These are phyloP conservation scores for Agarophyton chilense DNA, from an alignment of 23 red algal genomes.

Conservation along the genomic window DNA sequence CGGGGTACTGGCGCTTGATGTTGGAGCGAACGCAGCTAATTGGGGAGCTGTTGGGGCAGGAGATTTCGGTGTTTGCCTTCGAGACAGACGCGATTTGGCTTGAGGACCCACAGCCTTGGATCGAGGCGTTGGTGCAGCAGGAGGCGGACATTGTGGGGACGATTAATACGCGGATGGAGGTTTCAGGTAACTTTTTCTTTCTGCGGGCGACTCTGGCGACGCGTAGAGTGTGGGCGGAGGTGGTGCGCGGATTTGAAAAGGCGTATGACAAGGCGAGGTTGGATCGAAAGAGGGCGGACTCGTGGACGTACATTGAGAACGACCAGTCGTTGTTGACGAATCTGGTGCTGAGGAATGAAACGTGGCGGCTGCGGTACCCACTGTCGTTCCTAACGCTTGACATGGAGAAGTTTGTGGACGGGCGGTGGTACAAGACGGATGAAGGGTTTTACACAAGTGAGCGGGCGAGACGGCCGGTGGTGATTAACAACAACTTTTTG, in stretches of 20 bases:
- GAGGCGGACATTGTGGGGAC: constrained; percentile 66
- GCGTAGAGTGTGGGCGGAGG: constrained; percentile 62
- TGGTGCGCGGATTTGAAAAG: constrained; percentile 51
- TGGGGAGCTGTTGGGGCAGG: constrained; percentile 39
- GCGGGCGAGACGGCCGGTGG: constrained; percentile 53
- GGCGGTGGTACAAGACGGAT: constrained; percentile 71
- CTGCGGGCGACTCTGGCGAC: constrained; percentile 64
- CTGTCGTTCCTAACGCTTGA: constrained; percentile 62
- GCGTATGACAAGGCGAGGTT: constrained; percentile 42
- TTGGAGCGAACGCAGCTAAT: constrained; percentile 65
- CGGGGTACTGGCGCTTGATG: constrained; percentile 79
- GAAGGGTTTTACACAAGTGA: constrained; percentile 65
- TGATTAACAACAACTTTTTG: constrained; percentile 84
- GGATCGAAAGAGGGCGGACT: constrained; percentile 48
- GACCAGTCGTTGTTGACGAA: constrained; percentile 76
- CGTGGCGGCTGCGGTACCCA: constrained; percentile 49
- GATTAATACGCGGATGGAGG: constrained; percentile 67
- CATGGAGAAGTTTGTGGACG: constrained; percentile 72
- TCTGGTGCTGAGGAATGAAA: constrained; percentile 66
- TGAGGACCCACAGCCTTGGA: constrained; percentile 67
- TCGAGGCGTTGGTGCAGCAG: constrained; percentile 40
- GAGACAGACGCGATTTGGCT: constrained; percentile 81
- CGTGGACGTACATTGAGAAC: constrained; percentile 74
- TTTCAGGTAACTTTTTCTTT: constrained; percentile 76
- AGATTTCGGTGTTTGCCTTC: constrained; percentile 65